Conservation (phyloP, 768 basidiomycete genomes). For the Panellus pusillus region DNA sequence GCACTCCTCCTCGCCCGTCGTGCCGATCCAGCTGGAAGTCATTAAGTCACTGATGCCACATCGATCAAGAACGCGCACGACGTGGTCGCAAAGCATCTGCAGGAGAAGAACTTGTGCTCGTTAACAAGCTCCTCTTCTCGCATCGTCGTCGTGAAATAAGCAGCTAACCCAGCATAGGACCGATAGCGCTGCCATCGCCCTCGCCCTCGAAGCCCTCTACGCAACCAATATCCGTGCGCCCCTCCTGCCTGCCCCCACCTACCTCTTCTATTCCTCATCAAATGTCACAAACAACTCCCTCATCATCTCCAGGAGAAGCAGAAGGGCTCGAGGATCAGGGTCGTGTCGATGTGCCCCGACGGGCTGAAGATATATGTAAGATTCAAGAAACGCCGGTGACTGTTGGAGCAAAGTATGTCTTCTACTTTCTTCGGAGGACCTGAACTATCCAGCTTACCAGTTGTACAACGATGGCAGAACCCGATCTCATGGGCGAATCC, state of each 20-base stretch:
- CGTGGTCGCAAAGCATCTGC: neutral
- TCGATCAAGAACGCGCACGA: slow-evolving; percentile 6
- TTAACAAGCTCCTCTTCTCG: slow-evolving; percentile 13
- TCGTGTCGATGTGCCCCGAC: slow-evolving; percentile 13
- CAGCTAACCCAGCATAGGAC: neutral
- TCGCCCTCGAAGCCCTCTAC: neutral
- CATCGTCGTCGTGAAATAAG: too few species aligned
- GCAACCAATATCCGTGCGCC: neutral
- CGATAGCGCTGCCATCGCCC: slow-evolving; percentile 1
- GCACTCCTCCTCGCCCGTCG: slow-evolving; percentile 6
- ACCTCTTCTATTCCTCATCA: slow-evolving; percentile 6
- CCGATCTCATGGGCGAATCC: too few species aligned
- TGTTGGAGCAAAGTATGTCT: too few species aligned
- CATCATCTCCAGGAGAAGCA: slow-evolving; percentile 9
- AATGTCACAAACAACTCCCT: slow-evolving; percentile 8
- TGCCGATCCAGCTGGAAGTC: slow-evolving; percentile 12
- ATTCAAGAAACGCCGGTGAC: too few species aligned
- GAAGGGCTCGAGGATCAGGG: slow-evolving; percentile 7
- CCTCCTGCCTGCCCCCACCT: neutral
- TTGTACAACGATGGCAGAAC: too few species aligned
- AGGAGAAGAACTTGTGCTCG: slow-evolving; percentile 1
- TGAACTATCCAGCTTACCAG: too few species aligned
- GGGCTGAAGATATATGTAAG: too few species aligned
- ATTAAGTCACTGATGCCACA: slow-evolving; percentile 1
- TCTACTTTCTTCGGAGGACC: too few species aligned